phyloP scores from a whole-genome alignment of 257 asterid genomes.

The Jacaranda copaia region DNA sequence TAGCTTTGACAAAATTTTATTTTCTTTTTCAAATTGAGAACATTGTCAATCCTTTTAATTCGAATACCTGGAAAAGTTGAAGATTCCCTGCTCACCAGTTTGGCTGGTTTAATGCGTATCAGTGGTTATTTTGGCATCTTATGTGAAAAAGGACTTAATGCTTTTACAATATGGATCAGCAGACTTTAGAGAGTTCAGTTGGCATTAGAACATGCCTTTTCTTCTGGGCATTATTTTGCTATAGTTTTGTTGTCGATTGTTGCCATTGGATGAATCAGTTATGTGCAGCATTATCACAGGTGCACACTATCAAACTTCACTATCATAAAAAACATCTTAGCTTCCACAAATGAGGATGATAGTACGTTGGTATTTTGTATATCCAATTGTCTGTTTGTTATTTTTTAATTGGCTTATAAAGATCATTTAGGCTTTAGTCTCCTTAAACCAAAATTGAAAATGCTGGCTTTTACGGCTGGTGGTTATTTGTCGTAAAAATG shows the following conservation, averaged over 20 bases:
- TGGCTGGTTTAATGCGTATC: conserved; percentile 18
- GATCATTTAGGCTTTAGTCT: conserved; percentile 24
- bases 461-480: conserved; percentile 22
- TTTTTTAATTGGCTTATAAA: conserved; percentile 19
- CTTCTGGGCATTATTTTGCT: conserved; percentile 21
- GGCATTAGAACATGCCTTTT: conserved; percentile 8
- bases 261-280: conserved; percentile 12
- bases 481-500: conserved; percentile 30
- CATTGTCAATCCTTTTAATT: conserved; percentile 23
- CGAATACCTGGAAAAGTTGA: conserved; percentile 24
- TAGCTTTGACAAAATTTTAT: conserved; percentile 6
- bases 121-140: conserved; percentile 12
- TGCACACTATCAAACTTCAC: conserved; percentile 13
- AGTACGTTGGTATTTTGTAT: not conserved
- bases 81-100: not conserved
- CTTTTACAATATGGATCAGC: conserved; percentile 3
- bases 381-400: not conserved
- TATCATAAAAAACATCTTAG: conserved; percentile 27
- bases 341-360: not conserved
- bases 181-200: conserved; percentile 1
- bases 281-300: conserved; percentile 23
- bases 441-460: not conserved
- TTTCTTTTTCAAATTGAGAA: conserved; percentile 20
- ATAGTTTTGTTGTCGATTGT: conserved; percentile 24
- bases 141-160: conserved; percentile 9